Evolutionary conservation across 2,329 filamentous ascomycete genomes (phyloP), one percentile per base, ranked within the genome.

Genomic region (Colletotrichum incanum): DNA sequence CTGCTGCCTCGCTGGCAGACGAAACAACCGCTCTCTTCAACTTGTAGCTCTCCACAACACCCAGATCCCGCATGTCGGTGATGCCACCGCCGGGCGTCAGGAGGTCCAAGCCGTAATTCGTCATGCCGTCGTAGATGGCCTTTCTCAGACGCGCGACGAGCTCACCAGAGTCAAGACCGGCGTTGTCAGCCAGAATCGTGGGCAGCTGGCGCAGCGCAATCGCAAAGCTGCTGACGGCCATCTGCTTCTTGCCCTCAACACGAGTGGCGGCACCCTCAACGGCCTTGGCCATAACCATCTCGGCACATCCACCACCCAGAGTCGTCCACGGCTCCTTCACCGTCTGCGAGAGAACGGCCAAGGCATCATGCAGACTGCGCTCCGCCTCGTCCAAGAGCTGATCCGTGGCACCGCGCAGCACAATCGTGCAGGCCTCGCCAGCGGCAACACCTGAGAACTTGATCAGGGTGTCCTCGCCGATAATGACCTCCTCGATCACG

Each of bases 281-380:
- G 9, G 96, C 96, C 88, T 98, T 98, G 75, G 96, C 94, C 96
- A 99, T 99, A 77, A 97, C 86, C 96, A 98, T 98, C 89, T 99
- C 96, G 5, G 96, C 95, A 80, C 95, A 98, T 37, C 96, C 96
- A 80, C 96, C 96, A 65, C 96, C 96, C 3, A 99, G 91, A 0
- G 96, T 98, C 52, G 95, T 97, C 81, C 94, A 92, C 64, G 96
- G 96, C 84, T 98, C 95, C 82, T 93, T 94, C 78, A 99, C 94
- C 1, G 96, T 99, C 84, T 99, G 96, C 12, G 96, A 98, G 50
- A 99, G 90, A 16, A 99, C 96, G 18, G 96, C 96, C 70, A 99
- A 88, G 59, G 96, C 96, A 83, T 99, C 96, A 84, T 99, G 96
- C 75, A 99, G 87, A 76, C 94, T 98, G 75, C 96, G 93, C 86